Evolutionary conservation across 257 asterid genomes (phyloP).

Genomic region (Haberlea rhodopensis): DNA sequence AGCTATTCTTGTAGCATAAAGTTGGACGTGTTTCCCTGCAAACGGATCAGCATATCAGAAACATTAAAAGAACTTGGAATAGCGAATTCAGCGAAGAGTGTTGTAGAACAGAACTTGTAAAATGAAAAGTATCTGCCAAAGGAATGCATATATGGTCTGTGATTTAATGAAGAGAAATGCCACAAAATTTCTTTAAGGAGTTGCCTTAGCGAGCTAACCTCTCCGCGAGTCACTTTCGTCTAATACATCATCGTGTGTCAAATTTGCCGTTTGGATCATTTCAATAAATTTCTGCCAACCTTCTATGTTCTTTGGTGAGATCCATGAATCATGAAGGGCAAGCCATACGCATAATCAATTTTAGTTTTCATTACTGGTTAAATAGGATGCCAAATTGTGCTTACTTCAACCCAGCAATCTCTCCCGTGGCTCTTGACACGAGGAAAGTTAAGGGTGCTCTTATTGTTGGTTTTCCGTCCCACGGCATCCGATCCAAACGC

Average conservation of each 20-base stretch:
- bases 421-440: constrained; percentile 88
- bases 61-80: not conserved
- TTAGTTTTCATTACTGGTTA: not conserved
- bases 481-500: constrained; percentile 99
- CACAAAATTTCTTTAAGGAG: not conserved
- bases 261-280: constrained; percentile 97
- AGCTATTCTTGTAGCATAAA: constrained; percentile 85
- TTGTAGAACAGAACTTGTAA: not conserved
- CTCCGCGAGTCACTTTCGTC: constrained; percentile 94
- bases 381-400: constrained; percentile 26
- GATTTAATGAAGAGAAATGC: not conserved
- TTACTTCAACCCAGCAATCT: constrained; percentile 70
- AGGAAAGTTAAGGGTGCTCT: constrained; percentile 92
- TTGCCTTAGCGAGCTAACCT: constrained; percentile 44
- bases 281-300: constrained; percentile 96
- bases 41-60: not conserved
- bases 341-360: constrained; percentile 5
- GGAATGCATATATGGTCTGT: not conserved
- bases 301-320: constrained; percentile 76
- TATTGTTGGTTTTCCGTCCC: too few relatives aligned
- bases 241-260: constrained; percentile 89
- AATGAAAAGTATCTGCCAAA: not conserved
- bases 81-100: not conserved
- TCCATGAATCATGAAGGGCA: constrained; percentile 49
- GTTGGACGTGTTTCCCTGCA: constrained; percentile 79